Conservation (phyloP, 768 basidiomycete species). For the Tricholomella constricta region DNA sequence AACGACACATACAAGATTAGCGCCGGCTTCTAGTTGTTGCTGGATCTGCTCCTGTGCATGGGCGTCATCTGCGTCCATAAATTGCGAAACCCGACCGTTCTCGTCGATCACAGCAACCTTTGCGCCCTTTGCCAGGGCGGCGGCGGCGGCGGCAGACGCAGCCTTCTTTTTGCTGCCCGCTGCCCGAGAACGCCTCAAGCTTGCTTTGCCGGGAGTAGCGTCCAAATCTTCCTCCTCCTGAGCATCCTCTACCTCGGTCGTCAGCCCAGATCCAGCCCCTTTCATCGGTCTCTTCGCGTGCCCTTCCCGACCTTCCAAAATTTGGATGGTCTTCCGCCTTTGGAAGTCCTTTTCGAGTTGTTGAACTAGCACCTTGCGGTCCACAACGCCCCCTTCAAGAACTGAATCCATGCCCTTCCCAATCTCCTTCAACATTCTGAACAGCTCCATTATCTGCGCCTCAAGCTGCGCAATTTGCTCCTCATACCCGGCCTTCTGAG, state of each 20-base stretch:
- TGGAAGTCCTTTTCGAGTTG: constrained; percentile 82
- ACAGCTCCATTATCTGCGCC: constrained; percentile 90
- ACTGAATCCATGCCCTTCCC: constrained; percentile 77
- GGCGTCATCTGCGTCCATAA: constrained; percentile 87
- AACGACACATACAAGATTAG: constrained; percentile 56
- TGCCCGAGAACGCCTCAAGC: constrained; percentile 36
- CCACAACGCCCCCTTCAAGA: constrained; percentile 69
- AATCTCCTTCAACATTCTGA: constrained; percentile 89
- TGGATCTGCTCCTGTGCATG: constrained; percentile 86
- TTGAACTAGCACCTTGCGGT: constrained; percentile 79
- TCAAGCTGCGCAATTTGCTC: constrained; percentile 88
- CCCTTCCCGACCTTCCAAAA: constrained; percentile 72
- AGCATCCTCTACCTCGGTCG: constrained; percentile 31
- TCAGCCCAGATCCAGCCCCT: constrained; percentile 11
- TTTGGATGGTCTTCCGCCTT: constrained; percentile 80
- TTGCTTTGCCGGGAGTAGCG: constrained; percentile 59
- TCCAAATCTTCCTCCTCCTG: constrained; percentile 53
- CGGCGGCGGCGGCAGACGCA: background rate
- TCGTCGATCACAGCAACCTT: constrained; percentile 39
- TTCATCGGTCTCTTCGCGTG: constrained; percentile 32
- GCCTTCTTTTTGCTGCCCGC: constrained; percentile 31
- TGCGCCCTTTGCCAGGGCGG: constrained; percentile 16
- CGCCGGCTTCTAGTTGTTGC: constrained; percentile 77
- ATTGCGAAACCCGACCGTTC: constrained; percentile 71
- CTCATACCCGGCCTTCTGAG: constrained; percentile 79